Percentiles rank a stretch among this genome's conserved stretches.
phyloP scores from a whole-genome alignment of 768 basidiomycete species.

The Phaeotremella skinneri region DNA sequence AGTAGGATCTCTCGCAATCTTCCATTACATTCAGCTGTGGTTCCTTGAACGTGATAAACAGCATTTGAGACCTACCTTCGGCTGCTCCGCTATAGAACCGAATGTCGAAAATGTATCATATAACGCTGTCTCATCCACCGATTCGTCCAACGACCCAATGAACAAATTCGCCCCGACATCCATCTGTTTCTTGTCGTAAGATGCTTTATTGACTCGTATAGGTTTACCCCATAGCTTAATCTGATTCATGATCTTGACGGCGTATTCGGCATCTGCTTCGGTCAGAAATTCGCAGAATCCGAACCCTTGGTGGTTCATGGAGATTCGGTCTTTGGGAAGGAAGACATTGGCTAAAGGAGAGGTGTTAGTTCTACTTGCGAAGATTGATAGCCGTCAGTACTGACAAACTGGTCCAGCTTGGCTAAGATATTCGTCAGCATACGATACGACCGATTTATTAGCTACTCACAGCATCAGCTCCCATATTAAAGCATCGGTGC shows the following conservation, averaged over 20 bases:
- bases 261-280: slow-evolving; percentile 98
- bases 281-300: slow-evolving; percentile 99
- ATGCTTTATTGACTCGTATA: slow-evolving; percentile 98
- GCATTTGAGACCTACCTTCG: slow-evolving; percentile 43
- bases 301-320: slow-evolving; percentile 97
- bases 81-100: slow-evolving; percentile 47
- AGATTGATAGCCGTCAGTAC: too few relatives aligned
- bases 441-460: background rate
- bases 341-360: slow-evolving; percentile 79
- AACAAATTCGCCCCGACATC: slow-evolving; percentile 98
- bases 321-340: slow-evolving; percentile 95
- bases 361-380: background rate
- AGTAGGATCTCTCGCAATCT: slow-evolving; percentile 89
- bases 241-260: slow-evolving; percentile 99
- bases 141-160: slow-evolving; percentile 90
- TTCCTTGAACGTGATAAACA: background rate
- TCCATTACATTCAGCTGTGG: background rate
- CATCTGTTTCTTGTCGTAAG: slow-evolving; percentile 95
- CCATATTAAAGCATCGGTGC: slow-evolving; percentile 91
- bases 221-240: slow-evolving; percentile 99
- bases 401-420: slow-evolving; percentile 97
- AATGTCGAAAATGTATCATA: slow-evolving; percentile 97
- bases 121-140: slow-evolving; percentile 85
- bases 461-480: slow-evolving; percentile 76
- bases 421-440: slow-evolving; percentile 19